Percentiles rank a stretch among this genome's conserved stretches.
These are phyloP conservation scores for Labyrinthula sp. DNA, from an alignment of 352 stramenopile species.

Conservation along the genomic window DNA sequence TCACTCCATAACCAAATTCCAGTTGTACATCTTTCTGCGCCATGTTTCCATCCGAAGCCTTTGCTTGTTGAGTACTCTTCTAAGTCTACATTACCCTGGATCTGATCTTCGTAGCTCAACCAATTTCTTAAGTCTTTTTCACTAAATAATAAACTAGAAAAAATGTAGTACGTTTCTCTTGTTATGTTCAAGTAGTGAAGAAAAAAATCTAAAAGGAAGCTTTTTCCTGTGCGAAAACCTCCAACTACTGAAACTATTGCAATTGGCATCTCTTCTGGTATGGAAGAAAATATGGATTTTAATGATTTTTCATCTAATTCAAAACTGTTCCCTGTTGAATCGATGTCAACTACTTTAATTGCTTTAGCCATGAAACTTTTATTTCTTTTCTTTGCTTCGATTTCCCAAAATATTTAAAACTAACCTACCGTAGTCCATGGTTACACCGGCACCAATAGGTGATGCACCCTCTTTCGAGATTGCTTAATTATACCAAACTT, in stretches of 20 bases:
- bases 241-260: constrained; percentile 89
- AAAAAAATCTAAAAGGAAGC: constrained; percentile 89
- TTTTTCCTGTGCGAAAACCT: constrained; percentile 94
- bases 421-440: too few relatives aligned
- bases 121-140: too few relatives aligned
- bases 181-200: constrained; percentile 73
- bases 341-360: constrained; percentile 29
- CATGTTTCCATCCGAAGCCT: constrained; percentile 86
- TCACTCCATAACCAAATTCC: constrained; percentile 99
- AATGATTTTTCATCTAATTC: constrained; percentile 26
- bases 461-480: too few relatives aligned
- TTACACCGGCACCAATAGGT: too few relatives aligned
- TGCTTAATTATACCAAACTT: too few relatives aligned
- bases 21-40: constrained; percentile 87
- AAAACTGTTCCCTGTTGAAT: constrained; percentile 15
- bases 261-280: constrained; percentile 67
- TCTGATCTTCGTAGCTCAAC: too few relatives aligned
- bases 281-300: constrained; percentile 18
- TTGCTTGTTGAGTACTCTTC: too few relatives aligned
- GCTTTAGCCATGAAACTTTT: background rate
- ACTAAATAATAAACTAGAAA: too few relatives aligned
- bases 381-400: background rate
- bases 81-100: too few relatives aligned
- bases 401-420: too few relatives aligned
- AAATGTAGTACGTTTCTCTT: too few relatives aligned